Conservation (phyloP, 441 rosid genomes). For the Biscutella laevigata region DNA sequence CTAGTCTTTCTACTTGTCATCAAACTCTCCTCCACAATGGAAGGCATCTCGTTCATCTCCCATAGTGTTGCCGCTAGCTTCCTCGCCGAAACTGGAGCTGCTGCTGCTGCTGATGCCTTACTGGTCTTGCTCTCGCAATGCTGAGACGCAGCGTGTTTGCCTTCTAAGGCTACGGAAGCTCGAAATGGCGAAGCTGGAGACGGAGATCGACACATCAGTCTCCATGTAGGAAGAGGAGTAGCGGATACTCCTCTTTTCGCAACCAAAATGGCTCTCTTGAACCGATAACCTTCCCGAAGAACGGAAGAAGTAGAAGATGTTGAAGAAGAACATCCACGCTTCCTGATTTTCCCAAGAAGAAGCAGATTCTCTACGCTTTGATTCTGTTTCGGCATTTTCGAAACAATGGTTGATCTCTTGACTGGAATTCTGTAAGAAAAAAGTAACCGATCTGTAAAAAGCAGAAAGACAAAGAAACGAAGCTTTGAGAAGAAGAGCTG, state of each 20-base stretch:
- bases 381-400: slow-evolving; percentile 60
- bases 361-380: slow-evolving; percentile 41
- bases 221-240: slow-evolving; percentile 92
- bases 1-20: slow-evolving; percentile 32
- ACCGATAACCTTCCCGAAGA: slow-evolving; percentile 55
- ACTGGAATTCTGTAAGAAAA: no score
- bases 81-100: slow-evolving; percentile 82
- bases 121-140: slow-evolving; percentile 32
- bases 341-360: slow-evolving; percentile 75
- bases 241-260: slow-evolving; percentile 83
- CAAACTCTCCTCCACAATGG: slow-evolving; percentile 39
- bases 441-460: no score
- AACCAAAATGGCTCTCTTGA: slow-evolving; percentile 79
- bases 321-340: slow-evolving; percentile 88
- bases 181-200: slow-evolving; percentile 50
- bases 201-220: slow-evolving; percentile 48
- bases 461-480: no score
- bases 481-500: no score
- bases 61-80: slow-evolving; percentile 92
- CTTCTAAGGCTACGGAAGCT: slow-evolving; percentile 24
- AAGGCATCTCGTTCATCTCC: slow-evolving; percentile 97
- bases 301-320: slow-evolving; percentile 84
- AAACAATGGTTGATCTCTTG: slow-evolving; percentile 20
- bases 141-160: slow-evolving; percentile 42
- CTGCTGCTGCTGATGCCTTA: slow-evolving; percentile 20